phyloP scores from a whole-genome alignment of 108 stramenopile species.

The Asterionellopsis glacialis region DNA sequence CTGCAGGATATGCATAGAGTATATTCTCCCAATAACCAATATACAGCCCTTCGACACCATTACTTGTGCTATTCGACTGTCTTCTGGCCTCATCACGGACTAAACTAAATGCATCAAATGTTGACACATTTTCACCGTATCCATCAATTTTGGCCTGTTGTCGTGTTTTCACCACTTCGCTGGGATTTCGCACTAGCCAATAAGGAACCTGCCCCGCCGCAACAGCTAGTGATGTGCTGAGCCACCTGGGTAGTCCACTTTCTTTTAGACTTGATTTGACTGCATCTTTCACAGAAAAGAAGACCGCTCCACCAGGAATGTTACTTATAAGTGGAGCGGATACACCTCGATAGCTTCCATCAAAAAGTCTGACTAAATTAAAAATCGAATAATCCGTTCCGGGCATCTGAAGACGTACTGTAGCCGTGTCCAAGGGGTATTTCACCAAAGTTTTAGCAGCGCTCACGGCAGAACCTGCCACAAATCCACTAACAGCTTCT shows the following conservation, averaged over 20 bases:
- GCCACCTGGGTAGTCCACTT: conserved; percentile 37
- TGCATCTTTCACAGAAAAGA: conserved; percentile 82
- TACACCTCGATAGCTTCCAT: conserved; percentile 59
- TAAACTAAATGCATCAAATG: conserved; percentile 35
- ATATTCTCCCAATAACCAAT: conserved; percentile 78
- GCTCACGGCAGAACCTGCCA: conserved; percentile 58
- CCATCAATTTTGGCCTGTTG: conserved; percentile 61
- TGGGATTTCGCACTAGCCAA: conserved; percentile 78
- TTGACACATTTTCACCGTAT: conserved; percentile 40
- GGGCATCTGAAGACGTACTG: conserved; percentile 80
- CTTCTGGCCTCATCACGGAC: conserved; percentile 9
- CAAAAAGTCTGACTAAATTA: conserved; percentile 34
- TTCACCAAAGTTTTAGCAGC: conserved; percentile 72
- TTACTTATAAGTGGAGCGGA: conserved; percentile 54
- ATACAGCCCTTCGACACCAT: conserved; percentile 40
- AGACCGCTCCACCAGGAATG: conserved; percentile 71
- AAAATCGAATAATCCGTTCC: conserved; percentile 30
- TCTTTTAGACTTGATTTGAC: conserved; percentile 38
- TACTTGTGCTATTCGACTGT: conserved; percentile 8
- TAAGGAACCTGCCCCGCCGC: conserved; percentile 62
- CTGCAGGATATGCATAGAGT: conserved; percentile 75
- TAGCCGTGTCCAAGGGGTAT: conserved; percentile 78
- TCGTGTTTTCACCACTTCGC: conserved; percentile 78
- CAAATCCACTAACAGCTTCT: conserved; percentile 76
- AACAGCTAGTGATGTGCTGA: conserved; percentile 59